Evolutionary conservation across 129 eudicot genomes (phyloP).

Genomic region (Centaurea solstitialis): DNA sequence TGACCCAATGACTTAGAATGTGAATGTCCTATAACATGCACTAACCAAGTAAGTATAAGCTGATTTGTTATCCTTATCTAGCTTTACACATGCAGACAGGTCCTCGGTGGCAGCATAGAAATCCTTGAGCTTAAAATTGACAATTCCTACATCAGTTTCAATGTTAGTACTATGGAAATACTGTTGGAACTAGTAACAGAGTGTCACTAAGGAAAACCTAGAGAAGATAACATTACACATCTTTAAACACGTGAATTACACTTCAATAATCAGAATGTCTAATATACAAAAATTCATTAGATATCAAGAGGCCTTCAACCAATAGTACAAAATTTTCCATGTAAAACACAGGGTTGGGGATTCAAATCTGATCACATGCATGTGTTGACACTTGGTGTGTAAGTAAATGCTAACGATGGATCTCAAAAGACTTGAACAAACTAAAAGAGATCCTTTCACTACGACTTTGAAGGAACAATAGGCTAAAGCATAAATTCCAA

Average conservation of each 20-base stretch:
- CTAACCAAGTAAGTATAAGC: constrained; percentile 96
- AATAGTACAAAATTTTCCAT: background rate
- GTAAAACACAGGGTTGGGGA: background rate
- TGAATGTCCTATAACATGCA: constrained; percentile 5
- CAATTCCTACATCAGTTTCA: constrained; percentile 72
- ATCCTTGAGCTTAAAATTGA: constrained; percentile 91
- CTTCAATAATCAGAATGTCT: constrained; percentile 3
- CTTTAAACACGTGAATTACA: background rate
- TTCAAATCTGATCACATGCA: background rate
- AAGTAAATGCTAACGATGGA: background rate
- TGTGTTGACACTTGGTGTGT: background rate
- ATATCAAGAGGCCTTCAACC: constrained; percentile 14
- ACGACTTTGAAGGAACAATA: background rate
- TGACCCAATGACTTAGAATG: constrained; percentile 4
- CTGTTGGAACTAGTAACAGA: constrained; percentile 4
- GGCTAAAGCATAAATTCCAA: background rate
- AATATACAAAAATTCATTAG: background rate
- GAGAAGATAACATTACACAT: background rate
- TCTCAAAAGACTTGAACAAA: background rate
- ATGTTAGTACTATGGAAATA: constrained; percentile 3
- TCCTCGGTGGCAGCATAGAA: constrained; percentile 81
- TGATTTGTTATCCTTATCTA: constrained; percentile 84
- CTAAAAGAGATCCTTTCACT: background rate
- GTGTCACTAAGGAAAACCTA: background rate
- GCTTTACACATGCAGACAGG: constrained; percentile 81